These are phyloP conservation scores for Pythium monospermum DNA, from an alignment of 352 stramenopile genomes.

Conservation along the genomic window DNA sequence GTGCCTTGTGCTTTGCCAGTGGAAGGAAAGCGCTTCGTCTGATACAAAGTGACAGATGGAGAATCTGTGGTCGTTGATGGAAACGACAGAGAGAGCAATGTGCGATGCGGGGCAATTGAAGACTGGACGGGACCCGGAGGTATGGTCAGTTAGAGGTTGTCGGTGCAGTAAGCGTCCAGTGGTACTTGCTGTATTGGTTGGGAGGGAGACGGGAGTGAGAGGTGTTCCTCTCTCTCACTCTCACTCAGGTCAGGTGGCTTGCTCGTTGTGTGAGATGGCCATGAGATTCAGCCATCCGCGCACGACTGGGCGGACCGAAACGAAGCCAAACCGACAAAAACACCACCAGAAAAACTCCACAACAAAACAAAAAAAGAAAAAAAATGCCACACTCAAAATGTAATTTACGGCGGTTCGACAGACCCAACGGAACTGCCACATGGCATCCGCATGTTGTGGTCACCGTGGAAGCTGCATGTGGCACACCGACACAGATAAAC, in stretches of 20 bases:
- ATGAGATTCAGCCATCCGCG: background rate
- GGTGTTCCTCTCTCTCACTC: too few species aligned
- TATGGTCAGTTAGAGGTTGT: too few species aligned
- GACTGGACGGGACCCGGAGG: too few species aligned
- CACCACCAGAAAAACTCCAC: too few species aligned
- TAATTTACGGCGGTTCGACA: background rate
- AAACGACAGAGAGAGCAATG: background rate
- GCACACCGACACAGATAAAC: background rate
- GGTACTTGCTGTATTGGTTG: background rate
- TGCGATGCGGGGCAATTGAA: too few species aligned
- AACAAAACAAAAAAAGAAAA: conserved; percentile 9
- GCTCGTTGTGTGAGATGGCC: too few species aligned
- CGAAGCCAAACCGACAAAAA: too few species aligned
- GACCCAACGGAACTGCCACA: conserved; percentile 4
- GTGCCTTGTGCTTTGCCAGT: too few species aligned
- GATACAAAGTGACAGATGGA: background rate
- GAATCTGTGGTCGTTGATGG: background rate
- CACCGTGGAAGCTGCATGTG: background rate
- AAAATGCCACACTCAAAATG: background rate
- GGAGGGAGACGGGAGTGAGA: background rate
- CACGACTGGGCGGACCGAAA: background rate
- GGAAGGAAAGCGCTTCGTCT: conserved; percentile 7
- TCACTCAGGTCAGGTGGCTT: too few species aligned
- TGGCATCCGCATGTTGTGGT: background rate
- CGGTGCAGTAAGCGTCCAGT: background rate